These are phyloP conservation scores for Calycina marina DNA, from an alignment of 2,329 filamentous ascomycete species.

Conservation along the genomic window DNA sequence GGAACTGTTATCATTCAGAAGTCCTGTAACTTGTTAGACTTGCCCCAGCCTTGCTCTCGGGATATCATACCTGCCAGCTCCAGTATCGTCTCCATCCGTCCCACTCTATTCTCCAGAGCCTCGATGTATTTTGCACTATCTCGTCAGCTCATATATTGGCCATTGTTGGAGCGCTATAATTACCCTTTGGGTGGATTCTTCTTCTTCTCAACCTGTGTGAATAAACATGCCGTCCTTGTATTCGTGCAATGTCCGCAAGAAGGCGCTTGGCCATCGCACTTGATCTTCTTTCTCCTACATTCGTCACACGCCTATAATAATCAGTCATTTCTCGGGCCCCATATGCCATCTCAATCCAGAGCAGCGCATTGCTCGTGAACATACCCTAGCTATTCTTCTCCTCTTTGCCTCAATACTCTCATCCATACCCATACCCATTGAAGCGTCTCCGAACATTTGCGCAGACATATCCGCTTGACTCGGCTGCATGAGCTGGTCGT, in stretches of 20 bases:
- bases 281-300: conserved; percentile 95
- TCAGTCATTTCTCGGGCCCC: conserved; percentile 7
- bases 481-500: conserved; percentile 43
- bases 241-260: conserved; percentile 93
- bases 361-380: conserved; percentile 18
- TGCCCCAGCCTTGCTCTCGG: too few relatives aligned
- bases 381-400: conserved; percentile 45
- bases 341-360: neutral
- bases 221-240: conserved; percentile 95
- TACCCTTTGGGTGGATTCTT: conserved; percentile 93
- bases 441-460: conserved; percentile 48
- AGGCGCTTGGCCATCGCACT: conserved; percentile 92
- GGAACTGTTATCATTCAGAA: conserved; percentile 71
- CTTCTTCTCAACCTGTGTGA: conserved; percentile 98
- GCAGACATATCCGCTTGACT: conserved; percentile 40
- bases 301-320: conserved; percentile 40
- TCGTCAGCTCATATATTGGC: too few relatives aligned
- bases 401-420: conserved; percentile 64
- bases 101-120: conserved; percentile 82
- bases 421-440: conserved; percentile 40
- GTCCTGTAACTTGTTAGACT: conserved; percentile 29
- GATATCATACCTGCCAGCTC: conserved; percentile 64
- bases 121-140: conserved; percentile 91
- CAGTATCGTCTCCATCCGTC: conserved; percentile 88
- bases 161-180: conserved; percentile 14